phyloP scores from a whole-genome alignment of 2,329 filamentous ascomycete genomes.

The Gaeumannomyces tritici region DNA sequence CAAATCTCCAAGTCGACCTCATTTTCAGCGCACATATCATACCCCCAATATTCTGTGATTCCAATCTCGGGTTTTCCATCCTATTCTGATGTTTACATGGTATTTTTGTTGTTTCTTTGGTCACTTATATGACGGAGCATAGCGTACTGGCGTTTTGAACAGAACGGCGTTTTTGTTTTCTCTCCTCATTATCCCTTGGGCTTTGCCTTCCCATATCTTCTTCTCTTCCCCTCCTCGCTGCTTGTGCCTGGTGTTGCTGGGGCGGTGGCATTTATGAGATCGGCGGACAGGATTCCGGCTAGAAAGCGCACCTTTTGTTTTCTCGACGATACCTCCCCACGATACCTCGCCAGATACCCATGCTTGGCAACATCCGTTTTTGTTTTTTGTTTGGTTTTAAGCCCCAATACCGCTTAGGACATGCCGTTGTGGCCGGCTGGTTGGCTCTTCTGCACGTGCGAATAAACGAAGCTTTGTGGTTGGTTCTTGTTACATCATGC shows the following conservation, averaged over 20 bases:
- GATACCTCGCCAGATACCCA: neutral
- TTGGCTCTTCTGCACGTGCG: neutral
- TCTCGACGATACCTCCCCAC: neutral
- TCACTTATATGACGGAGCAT: constrained; percentile 8
- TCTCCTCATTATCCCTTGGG: constrained; percentile 3
- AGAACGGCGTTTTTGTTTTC: neutral
- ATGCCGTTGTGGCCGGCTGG: neutral
- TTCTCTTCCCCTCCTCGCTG: constrained; percentile 10
- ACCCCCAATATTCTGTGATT: neutral
- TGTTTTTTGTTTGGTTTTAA: neutral
- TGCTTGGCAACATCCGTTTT: neutral
- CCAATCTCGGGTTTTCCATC: neutral
- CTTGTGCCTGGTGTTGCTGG: constrained; percentile 5
- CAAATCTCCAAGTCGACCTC: neutral
- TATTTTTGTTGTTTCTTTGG: neutral
- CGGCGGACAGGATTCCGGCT: neutral
- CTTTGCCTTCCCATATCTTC: constrained; percentile 20
- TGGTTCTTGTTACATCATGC: neutral
- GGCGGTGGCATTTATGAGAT: neutral
- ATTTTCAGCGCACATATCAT: neutral
- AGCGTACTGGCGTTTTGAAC: constrained; percentile 13
- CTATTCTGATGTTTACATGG: neutral
- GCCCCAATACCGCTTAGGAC: neutral
- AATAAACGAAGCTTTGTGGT: neutral
- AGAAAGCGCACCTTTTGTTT: constrained; percentile 1